A percentile compares a stretch with the other conserved stretches of the same genome.
These are phyloP conservation scores for Solanum aculeatissimum DNA, from an alignment of 305 asterid species.

Conservation along the genomic window DNA sequence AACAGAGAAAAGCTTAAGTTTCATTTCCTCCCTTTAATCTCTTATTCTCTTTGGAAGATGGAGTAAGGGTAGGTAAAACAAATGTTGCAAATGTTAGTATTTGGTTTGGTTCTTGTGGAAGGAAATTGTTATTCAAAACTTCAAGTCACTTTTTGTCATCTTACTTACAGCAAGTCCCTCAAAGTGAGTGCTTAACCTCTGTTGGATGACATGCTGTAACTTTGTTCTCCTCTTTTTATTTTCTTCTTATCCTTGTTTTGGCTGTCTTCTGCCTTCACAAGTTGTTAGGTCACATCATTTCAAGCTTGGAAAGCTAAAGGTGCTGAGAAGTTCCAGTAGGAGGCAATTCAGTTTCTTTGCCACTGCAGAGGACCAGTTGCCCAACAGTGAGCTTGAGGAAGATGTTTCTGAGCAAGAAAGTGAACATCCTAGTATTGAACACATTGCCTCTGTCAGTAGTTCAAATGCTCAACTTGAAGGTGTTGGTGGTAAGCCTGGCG, in stretches of 20 bases:
- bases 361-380: slow-evolving; percentile 30
- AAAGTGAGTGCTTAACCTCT: neutral
- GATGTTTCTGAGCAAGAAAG: slow-evolving; percentile 33
- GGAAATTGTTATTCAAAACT: neutral
- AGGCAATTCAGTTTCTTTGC: slow-evolving; percentile 29
- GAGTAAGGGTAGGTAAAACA: neutral
- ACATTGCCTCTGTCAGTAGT: slow-evolving; percentile 18
- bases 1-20: neutral
- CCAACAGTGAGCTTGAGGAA: slow-evolving; percentile 24
- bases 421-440: slow-evolving; percentile 29
- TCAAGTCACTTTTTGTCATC: neutral
- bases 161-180: neutral
- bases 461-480: slow-evolving; percentile 25
- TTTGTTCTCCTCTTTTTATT: neutral
- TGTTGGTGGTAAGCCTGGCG: slow-evolving; percentile 71
- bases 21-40: neutral
- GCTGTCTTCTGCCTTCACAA: slow-evolving; percentile 10
- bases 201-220: neutral
- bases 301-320: slow-evolving; percentile 22
- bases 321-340: slow-evolving; percentile 21
- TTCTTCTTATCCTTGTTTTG: neutral
- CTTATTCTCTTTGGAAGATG: neutral
- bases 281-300: slow-evolving; percentile 35
- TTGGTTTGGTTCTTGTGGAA: neutral
- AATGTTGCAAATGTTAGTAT: neutral